These are phyloP conservation scores for Neofusicoccum ribis DNA, from an alignment of 2,329 filamentous ascomycete genomes.

Conservation along the genomic window DNA sequence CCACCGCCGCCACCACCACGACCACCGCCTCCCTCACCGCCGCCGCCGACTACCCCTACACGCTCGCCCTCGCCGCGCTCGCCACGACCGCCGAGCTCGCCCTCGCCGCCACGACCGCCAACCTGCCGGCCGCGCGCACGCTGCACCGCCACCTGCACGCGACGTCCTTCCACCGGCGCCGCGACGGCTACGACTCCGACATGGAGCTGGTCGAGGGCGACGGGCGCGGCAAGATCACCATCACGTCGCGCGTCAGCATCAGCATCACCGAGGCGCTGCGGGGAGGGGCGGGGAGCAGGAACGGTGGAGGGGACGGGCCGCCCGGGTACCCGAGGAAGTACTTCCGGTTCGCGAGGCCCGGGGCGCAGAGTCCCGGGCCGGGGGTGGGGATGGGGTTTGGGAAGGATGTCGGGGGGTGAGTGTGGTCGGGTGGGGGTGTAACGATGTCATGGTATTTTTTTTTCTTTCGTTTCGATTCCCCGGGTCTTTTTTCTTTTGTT, in stretches of 20 bases:
- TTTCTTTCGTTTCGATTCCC: background rate
- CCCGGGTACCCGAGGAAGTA: too few species aligned
- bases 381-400: background rate
- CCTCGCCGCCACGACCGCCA: background rate
- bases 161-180: background rate
- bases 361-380: conserved; percentile 5
- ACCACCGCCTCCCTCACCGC: background rate
- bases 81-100: background rate
- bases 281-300: background rate
- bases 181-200: background rate
- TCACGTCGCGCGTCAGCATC: conserved; percentile 11
- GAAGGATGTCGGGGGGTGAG: background rate
- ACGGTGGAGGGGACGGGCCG: background rate
- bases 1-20: too few species aligned
- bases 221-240: background rate
- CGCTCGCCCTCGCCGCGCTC: background rate
- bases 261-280: conserved; percentile 10
- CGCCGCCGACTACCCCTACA: background rate
- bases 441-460: background rate
- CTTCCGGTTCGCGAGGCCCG: too few species aligned
- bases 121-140: background rate
- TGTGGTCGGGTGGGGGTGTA: background rate
- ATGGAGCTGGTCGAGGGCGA: background rate
- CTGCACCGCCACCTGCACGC: background rate
- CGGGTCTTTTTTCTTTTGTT: background rate